These are phyloP conservation scores for Neonectria magnoliae DNA, from an alignment of 2,329 filamentous ascomycete species.

Conservation along the genomic window DNA sequence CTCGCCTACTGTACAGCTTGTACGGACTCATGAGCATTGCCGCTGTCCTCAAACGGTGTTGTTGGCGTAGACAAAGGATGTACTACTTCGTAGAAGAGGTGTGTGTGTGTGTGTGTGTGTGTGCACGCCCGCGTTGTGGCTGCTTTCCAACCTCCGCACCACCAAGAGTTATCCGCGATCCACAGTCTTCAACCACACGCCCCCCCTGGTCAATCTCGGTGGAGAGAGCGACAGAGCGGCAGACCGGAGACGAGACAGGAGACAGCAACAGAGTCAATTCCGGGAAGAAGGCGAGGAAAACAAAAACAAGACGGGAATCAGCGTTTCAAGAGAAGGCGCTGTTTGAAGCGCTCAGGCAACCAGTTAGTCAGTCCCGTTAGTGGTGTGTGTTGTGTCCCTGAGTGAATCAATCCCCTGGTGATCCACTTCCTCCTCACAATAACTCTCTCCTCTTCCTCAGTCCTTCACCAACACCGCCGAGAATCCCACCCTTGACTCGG, in stretches of 20 bases:
- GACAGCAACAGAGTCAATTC: not conserved
- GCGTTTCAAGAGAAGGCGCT: not conserved
- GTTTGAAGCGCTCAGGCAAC: not conserved
- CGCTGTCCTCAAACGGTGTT: not conserved
- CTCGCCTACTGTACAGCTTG: not conserved
- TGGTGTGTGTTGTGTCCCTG: not conserved
- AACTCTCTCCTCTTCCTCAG: not conserved
- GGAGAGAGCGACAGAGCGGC: not conserved
- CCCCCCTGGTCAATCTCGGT: not conserved
- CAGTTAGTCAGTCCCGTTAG: not conserved
- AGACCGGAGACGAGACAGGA: not conserved
- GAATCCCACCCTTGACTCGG: conserved; percentile 19
- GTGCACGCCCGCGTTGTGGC: not conserved
- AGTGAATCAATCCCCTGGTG: not conserved
- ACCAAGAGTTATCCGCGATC: conserved; percentile 10
- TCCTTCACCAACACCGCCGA: conserved; percentile 6
- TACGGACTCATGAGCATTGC: not conserved
- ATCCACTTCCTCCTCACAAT: conserved; percentile 9
- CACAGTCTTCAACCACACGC: conserved; percentile 14
- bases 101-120: not conserved
- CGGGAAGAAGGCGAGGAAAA: not conserved
- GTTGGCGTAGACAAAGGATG: not conserved
- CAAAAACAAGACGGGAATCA: not conserved
- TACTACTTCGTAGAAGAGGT: not conserved
- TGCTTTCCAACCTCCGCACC: conserved; percentile 17